Evolutionary conservation across 1,284 basidiomycete species (phyloP).

Genomic region (Trametes sp.): DNA sequence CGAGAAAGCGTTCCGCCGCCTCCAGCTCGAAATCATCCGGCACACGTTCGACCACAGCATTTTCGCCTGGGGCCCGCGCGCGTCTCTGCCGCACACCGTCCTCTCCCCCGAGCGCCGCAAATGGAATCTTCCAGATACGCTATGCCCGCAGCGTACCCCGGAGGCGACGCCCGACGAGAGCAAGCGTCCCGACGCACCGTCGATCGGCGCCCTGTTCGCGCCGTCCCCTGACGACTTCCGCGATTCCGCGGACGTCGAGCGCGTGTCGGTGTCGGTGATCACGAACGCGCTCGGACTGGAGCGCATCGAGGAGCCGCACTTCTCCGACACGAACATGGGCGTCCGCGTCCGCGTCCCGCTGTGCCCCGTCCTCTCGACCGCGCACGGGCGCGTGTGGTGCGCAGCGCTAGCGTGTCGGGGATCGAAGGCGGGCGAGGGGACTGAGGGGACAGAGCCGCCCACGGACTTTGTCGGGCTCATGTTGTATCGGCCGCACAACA

Average conservation of each 20-base stretch:
- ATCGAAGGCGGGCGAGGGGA: too few species aligned
- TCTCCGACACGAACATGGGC: not conserved
- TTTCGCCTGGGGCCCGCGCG: constrained; percentile 5
- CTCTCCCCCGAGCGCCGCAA: too few species aligned
- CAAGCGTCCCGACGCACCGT: not conserved
- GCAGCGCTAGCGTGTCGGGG: too few species aligned
- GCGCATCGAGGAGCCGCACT: not conserved
- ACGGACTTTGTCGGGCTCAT: too few species aligned
- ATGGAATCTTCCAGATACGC: too few species aligned
- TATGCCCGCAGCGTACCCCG: too few species aligned
- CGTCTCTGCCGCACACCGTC: too few species aligned
- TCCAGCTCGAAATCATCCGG: constrained; percentile 8
- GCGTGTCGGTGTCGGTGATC: not conserved
- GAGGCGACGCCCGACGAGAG: too few species aligned
- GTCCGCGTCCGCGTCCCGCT: not conserved
- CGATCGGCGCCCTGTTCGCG: not conserved
- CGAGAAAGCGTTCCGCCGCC: constrained; percentile 3
- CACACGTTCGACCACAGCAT: not conserved
- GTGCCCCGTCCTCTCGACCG: too few species aligned
- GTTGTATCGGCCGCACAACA: too few species aligned
- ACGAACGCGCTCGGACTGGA: not conserved
- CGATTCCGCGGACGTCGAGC: not conserved
- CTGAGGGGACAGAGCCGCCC: too few species aligned
- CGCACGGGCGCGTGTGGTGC: too few species aligned
- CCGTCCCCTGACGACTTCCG: constrained; percentile 1